Evolutionary conservation across 2,329 filamentous ascomycete species (phyloP).

Genomic region (Botrytis byssoidea): DNA sequence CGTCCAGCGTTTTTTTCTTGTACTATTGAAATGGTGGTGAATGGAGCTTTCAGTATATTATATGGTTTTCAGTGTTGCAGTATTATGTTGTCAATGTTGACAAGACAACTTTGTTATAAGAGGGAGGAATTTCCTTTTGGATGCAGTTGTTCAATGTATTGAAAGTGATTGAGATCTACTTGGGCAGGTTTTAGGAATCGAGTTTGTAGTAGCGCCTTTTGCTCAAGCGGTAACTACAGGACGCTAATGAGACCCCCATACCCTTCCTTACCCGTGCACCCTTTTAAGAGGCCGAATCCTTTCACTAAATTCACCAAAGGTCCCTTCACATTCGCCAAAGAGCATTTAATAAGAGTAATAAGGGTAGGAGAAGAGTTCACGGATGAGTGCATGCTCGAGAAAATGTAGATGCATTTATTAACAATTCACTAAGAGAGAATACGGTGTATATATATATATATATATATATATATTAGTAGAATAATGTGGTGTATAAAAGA

Average conservation of each 20-base stretch:
- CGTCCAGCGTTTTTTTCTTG: slow-evolving; percentile 12
- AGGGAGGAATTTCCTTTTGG: neutral
- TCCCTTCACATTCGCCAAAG: neutral
- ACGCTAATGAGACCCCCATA: neutral
- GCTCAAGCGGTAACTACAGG: slow-evolving; percentile 8
- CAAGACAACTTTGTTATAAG: neutral
- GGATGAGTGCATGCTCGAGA: neutral
- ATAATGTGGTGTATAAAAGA: neutral
- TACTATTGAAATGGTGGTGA: neutral
- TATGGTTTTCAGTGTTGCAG: neutral
- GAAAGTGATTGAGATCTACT: slow-evolving; percentile 2
- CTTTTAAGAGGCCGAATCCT: neutral
- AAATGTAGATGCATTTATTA: neutral
- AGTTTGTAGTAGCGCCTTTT: slow-evolving; percentile 17
- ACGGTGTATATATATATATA: neutral
- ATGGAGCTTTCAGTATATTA: neutral
- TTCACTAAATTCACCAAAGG: neutral
- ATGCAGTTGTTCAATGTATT: slow-evolving; percentile 4
- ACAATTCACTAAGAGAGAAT: neutral
- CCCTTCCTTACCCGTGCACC: neutral
- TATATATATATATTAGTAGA: neutral
- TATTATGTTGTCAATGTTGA: neutral
- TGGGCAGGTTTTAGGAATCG: slow-evolving; percentile 3
- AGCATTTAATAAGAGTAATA: neutral
- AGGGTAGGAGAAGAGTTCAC: neutral